Evolutionary conservation across 2,329 filamentous ascomycete genomes (phyloP), one percentile per base, ranked within the genome.

Genomic region (Sclerotinia glacialis): DNA sequence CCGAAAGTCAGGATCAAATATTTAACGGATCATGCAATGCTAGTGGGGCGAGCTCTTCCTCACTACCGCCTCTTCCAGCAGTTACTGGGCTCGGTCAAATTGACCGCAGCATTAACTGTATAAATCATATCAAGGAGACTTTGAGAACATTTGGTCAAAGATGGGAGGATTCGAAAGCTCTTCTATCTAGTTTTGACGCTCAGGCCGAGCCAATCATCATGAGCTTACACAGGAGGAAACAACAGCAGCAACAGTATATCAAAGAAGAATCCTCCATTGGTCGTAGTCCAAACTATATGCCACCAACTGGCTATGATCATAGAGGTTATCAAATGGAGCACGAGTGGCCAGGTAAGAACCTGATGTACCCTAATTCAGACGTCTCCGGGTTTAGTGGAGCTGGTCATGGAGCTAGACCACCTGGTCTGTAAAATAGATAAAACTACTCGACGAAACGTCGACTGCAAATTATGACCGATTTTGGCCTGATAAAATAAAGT

Each of bases 71-170:
- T 0, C 76, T 79, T 26, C 78, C 79, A 4, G 76, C 74, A 18
- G 77, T 77, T 18, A 75, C 78, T 1, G 76, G 77, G 4, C 77
- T 80, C 6, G 81, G 85, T 67, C 86, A 86, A 68, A 72, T 86
- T 11, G 81, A 84, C 23, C 79, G 85, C 40, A 87, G 85, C 67
- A 71, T 88, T 18, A 78, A 79, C 37, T 86, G 85, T 65, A 76
- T 89, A 1, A 81, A 83, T 64, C 80, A 80, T 52, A 83, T 86
- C 9, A 79, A 80, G 4, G 79, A 83, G 68, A 85, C 83, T 0
- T 76, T 89, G 23, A 79, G 78, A 18, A 81, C 79, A n/a, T 88
- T 84, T 67, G 85, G 85, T 44, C 80, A 85, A 69, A 79, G 85
- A 2, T 89, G 86, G 86, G 81, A 82, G 4, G 81, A 86, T 67